A percentile compares a stretch with the other conserved stretches of the same genome.
These are phyloP conservation scores for Hyparrhenia diplandra DNA, from an alignment of 176 grass and related monocot species.

Conservation along the genomic window DNA sequence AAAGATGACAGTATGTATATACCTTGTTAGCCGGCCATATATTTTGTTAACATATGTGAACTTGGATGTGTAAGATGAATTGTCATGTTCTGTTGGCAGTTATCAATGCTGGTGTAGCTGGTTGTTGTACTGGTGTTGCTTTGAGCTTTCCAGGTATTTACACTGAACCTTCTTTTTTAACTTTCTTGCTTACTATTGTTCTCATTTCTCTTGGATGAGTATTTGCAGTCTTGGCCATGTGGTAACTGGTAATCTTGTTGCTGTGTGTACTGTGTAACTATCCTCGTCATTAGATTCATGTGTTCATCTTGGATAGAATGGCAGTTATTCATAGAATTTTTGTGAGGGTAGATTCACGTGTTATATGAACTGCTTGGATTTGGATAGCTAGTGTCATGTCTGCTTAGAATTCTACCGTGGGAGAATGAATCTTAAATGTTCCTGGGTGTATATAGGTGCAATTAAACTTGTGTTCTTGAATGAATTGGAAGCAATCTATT, in stretches of 20 bases:
- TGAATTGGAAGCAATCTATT: background rate
- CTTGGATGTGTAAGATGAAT: slow-evolving; percentile 12
- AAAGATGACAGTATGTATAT: slow-evolving; percentile 87
- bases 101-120: slow-evolving; percentile 80
- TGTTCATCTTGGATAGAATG: background rate
- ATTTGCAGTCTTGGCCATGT: background rate
- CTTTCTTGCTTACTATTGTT: background rate
- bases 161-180: background rate
- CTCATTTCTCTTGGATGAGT: too few species aligned
- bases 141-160: slow-evolving; percentile 91
- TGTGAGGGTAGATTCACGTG: background rate
- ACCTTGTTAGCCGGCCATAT: background rate
- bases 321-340: background rate
- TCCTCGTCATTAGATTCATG: background rate
- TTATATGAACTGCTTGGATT: background rate
- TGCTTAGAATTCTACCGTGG: background rate
- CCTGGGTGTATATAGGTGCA: background rate
- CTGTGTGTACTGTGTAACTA: background rate
- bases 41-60: slow-evolving; percentile 6
- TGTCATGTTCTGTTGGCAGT: slow-evolving; percentile 47
- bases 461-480: background rate
- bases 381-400: background rate
- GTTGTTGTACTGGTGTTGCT: slow-evolving; percentile 89
- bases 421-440: background rate
- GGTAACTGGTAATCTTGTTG: background rate